These are phyloP conservation scores for Akanthomyces dipterigenus DNA, from an alignment of 2,329 filamentous ascomycete genomes.

Conservation along the genomic window DNA sequence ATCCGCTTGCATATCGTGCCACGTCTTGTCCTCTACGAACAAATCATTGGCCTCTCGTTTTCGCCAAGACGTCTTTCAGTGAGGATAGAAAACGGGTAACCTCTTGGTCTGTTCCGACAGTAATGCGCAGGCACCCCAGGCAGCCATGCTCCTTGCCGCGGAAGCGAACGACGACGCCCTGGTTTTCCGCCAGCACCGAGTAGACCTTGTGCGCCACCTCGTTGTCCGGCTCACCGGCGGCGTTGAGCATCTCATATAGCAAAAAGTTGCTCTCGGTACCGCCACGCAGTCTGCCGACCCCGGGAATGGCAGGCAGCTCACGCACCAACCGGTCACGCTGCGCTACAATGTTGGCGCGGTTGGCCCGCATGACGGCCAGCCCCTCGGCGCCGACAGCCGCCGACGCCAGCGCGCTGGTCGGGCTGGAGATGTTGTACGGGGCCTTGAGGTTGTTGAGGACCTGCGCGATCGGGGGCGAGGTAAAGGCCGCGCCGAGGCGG, in stretches of 20 bases:
- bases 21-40: not conserved
- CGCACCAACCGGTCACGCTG: slow-evolving; percentile 72
- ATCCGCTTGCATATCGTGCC: not conserved
- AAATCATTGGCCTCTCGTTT: slow-evolving; percentile 29
- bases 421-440: slow-evolving; percentile 90
- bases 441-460: slow-evolving; percentile 91
- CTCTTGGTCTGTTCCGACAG: slow-evolving; percentile 83
- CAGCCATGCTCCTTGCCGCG: slow-evolving; percentile 90
- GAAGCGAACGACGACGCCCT: slow-evolving; percentile 89
- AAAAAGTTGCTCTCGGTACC: slow-evolving; percentile 83
- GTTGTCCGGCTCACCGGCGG: slow-evolving; percentile 69
- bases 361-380: slow-evolving; percentile 63
- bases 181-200: slow-evolving; percentile 73
- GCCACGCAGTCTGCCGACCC: slow-evolving; percentile 74
- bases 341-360: slow-evolving; percentile 61
- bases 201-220: slow-evolving; percentile 72
- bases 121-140: slow-evolving; percentile 81
- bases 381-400: slow-evolving; percentile 63
- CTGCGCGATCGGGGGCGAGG: slow-evolving; percentile 63
- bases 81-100: slow-evolving; percentile 71
- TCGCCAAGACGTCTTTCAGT: slow-evolving; percentile 44
- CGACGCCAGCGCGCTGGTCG: slow-evolving; percentile 73
- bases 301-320: slow-evolving; percentile 67
- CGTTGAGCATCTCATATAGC: slow-evolving; percentile 78
- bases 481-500: slow-evolving; percentile 79